Evolutionary conservation across 2,329 filamentous ascomycete genomes (phyloP).

Genomic region (Westerdykella sp.): DNA sequence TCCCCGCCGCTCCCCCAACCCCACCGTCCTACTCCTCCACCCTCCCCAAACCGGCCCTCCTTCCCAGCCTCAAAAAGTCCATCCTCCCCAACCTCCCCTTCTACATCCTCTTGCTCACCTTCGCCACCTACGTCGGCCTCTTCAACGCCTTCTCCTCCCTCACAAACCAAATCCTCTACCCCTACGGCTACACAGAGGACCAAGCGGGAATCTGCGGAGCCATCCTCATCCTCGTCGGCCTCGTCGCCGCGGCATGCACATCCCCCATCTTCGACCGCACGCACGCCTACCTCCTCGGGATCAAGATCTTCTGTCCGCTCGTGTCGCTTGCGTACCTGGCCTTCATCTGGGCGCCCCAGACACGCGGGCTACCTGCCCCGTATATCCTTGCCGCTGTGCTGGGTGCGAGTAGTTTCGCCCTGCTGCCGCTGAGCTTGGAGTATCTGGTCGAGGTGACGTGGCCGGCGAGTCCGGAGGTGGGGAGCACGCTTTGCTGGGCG

Average conservation of each 20-base stretch:
- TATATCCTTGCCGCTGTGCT: constrained; percentile 71
- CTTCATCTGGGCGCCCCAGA: constrained; percentile 73
- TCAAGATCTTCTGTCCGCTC: constrained; percentile 69
- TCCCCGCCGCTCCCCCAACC: constrained; percentile 69
- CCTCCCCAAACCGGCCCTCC: constrained; percentile 47
- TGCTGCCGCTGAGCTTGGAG: constrained; percentile 81
- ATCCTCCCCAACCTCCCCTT: constrained; percentile 59
- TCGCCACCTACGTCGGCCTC: constrained; percentile 76
- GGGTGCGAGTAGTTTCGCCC: constrained; percentile 70
- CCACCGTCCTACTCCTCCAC: constrained; percentile 65
- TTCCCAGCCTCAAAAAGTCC: constrained; percentile 44
- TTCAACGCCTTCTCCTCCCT: constrained; percentile 90
- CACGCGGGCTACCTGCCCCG: constrained; percentile 56
- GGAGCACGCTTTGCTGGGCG: constrained; percentile 76
- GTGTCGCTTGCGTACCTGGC: constrained; percentile 67
- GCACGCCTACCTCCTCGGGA: constrained; percentile 67
- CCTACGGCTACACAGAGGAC: constrained; percentile 77
- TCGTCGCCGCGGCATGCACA: constrained; percentile 67
- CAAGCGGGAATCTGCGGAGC: constrained; percentile 87
- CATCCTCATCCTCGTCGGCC: constrained; percentile 80
- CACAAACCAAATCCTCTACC: constrained; percentile 81
- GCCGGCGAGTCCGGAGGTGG: constrained; percentile 79
- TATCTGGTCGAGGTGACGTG: constrained; percentile 82
- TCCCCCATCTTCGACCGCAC: constrained; percentile 80
- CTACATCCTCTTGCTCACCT: constrained; percentile 76